phyloP scores from a whole-genome alignment of 352 stramenopile species.

The Phytophthora nicotianae region DNA sequence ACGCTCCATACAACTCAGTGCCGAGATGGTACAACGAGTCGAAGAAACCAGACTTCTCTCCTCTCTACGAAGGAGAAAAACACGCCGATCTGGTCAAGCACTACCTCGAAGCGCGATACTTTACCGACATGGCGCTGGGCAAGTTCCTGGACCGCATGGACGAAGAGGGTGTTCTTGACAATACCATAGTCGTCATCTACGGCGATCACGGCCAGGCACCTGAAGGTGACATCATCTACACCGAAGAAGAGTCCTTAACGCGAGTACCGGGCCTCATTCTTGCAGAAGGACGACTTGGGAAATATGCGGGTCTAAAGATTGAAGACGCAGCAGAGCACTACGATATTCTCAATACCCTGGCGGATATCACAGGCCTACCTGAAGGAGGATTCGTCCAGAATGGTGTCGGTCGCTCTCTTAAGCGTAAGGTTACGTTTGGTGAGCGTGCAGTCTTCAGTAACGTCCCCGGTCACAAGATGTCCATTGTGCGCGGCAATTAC shows the following conservation, averaged over 20 bases:
- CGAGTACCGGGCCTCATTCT: conserved; percentile 49
- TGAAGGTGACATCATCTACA: conserved; percentile 43
- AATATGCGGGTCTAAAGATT: conserved; percentile 41
- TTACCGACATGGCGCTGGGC: conserved; percentile 57
- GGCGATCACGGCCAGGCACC: conserved; percentile 61
- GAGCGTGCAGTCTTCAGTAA: conserved; percentile 54
- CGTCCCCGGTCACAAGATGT: conserved; percentile 54
- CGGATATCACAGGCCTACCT: conserved; percentile 62
- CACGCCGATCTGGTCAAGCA: conserved; percentile 34
- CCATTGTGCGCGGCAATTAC: conserved; percentile 45
- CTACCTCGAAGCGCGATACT: conserved; percentile 66
- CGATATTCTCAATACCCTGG: conserved; percentile 66
- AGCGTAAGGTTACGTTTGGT: conserved; percentile 34
- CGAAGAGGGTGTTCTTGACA: conserved; percentile 43
- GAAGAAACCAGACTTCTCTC: conserved; percentile 56
- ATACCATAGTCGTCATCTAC: conserved; percentile 63
- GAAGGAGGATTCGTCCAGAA: conserved; percentile 56
- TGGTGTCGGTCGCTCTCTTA: conserved; percentile 60
- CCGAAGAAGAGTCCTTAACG: conserved; percentile 46
- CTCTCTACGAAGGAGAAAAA: conserved; percentile 47
- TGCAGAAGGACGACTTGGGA: conserved; percentile 52
- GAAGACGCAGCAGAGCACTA: conserved; percentile 55
- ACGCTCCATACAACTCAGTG: conserved; percentile 35
- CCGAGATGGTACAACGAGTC: conserved; percentile 50
- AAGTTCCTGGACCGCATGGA: conserved; percentile 59